Evolutionary conservation across 1,139 yeast species (phyloP).

Genomic region (Sugiyamaella grinbergsii): DNA sequence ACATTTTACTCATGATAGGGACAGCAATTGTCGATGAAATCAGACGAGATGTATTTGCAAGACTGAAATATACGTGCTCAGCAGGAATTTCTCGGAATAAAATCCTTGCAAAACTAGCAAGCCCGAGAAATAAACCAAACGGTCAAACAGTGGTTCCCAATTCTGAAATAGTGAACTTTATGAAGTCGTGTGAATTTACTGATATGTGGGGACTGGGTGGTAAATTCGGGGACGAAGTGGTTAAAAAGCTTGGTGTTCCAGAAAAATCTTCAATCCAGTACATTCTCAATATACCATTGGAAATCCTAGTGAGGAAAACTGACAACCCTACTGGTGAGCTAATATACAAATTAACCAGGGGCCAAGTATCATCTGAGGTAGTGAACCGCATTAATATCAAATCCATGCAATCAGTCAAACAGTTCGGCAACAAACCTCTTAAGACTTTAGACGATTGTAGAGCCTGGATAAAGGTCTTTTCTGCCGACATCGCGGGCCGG

Average conservation of each 20-base stretch:
- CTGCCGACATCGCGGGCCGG: conserved; percentile 75
- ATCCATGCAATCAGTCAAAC: conserved; percentile 87
- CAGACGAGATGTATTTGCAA: conserved; percentile 54
- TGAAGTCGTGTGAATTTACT: conserved; percentile 61
- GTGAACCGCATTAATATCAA: conserved; percentile 64
- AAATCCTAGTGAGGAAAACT: conserved; percentile 43
- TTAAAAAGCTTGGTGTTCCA: conserved; percentile 43
- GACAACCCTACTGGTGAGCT: conserved; percentile 46
- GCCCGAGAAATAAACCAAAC: conserved; percentile 82
- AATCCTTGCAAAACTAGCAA: conserved; percentile 83
- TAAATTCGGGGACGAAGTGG: conserved; percentile 68
- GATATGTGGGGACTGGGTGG: conserved; percentile 95
- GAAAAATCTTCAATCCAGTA: conserved; percentile 36
- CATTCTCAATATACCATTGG: conserved; percentile 36
- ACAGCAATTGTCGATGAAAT: conserved; percentile 58
- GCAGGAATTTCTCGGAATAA: conserved; percentile 83
- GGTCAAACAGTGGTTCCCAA: conserved; percentile 75
- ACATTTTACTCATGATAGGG: conserved; percentile 66
- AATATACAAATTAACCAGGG: conserved; percentile 65
- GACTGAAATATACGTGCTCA: conserved; percentile 81
- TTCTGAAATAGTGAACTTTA: conserved; percentile 52
- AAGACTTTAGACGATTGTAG: conserved; percentile 57
- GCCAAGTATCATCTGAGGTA: conserved; percentile 57
- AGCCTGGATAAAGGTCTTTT: conserved; percentile 81
- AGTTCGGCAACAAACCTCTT: conserved; percentile 61